These are phyloP conservation scores for Suhomyces guaymorum DNA, from an alignment of 1,139 yeast species.

Conservation along the genomic window DNA sequence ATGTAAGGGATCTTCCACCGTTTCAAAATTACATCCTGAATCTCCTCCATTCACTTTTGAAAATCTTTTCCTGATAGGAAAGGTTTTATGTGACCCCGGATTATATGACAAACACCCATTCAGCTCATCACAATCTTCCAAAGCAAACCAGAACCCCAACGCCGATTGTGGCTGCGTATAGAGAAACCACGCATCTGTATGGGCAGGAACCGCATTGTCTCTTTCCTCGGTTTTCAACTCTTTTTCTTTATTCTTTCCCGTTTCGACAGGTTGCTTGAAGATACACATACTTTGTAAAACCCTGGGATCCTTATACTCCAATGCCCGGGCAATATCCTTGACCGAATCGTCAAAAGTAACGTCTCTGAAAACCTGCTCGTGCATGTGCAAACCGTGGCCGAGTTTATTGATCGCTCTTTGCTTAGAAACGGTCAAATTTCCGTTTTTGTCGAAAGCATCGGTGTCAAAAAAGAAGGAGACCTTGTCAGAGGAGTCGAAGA, in stretches of 20 bases:
- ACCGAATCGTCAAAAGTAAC: slow-evolving; percentile 57
- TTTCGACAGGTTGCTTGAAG: slow-evolving; percentile 84
- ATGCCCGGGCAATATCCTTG: slow-evolving; percentile 50
- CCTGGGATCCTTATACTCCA: slow-evolving; percentile 63
- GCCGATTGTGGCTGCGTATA: slow-evolving; percentile 74
- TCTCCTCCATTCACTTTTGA: slow-evolving; percentile 51
- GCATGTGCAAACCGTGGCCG: slow-evolving; percentile 74
- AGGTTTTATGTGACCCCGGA: slow-evolving; percentile 71
- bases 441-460: slow-evolving; percentile 60
- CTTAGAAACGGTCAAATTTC: slow-evolving; percentile 53
- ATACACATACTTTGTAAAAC: slow-evolving; percentile 80
- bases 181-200: slow-evolving; percentile 73
- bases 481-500: slow-evolving; percentile 68
- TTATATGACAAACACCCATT: slow-evolving; percentile 73
- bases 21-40: slow-evolving; percentile 56
- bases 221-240: slow-evolving; percentile 45
- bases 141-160: slow-evolving; percentile 80
- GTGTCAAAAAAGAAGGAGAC: slow-evolving; percentile 71
- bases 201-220: slow-evolving; percentile 73
- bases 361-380: slow-evolving; percentile 46
- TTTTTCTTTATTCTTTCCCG: no score
- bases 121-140: slow-evolving; percentile 66
- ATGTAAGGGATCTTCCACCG: slow-evolving; percentile 30
- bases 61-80: slow-evolving; percentile 64
- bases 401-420: slow-evolving; percentile 68